Evolutionary conservation across 1,139 yeast species (phyloP), one percentile per base, ranked within the genome.

Genomic region (Pneumocystis canis): DNA sequence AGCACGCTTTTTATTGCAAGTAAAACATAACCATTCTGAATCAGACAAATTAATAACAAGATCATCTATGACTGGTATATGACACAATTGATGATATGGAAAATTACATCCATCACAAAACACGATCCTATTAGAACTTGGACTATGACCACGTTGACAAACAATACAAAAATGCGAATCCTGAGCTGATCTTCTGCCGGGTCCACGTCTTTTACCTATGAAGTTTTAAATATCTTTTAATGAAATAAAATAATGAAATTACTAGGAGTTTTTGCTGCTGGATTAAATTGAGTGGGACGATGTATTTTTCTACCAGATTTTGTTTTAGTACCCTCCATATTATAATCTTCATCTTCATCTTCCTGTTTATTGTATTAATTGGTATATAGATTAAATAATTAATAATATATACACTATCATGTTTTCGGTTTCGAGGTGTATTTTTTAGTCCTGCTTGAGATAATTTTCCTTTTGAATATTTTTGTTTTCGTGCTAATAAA

Each of bases 11-110:
- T 72, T 71, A 64, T 73, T 75, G 64, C 79, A 77, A 58, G 74
- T 74, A 60, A 70, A 70, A 67, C 79, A 77, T 66, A 74, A 76
- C 79, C 79, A 77, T 67, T 75, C 75, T 3, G 78, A 77, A 61
- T 76, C 79, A 0, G 77, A 75, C n/a, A 76, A 74, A 56, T 75
- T 78, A 5, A 77, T 76, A 25, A 74, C 75, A n/a, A 75, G 70
- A 18, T 77, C 68, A 62, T 76, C 79, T 40, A 77, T 74, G 11
- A 73, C 74, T 18, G 79, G 79, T n/a, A 70, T 70, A 68, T 77
- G 79, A 66, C 79, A 76, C 25, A 75, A 70, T 65, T 77, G 78
- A 62, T 76, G 79, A 65, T 74, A 76, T 0, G 79, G 78, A 6
- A 76, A 73, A 57, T 72, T 71, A 69, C 79, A 76, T 56, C 75